Evolutionary conservation across 2,329 filamentous ascomycete genomes (phyloP).

Genomic region (Aspergillus sp.): DNA sequence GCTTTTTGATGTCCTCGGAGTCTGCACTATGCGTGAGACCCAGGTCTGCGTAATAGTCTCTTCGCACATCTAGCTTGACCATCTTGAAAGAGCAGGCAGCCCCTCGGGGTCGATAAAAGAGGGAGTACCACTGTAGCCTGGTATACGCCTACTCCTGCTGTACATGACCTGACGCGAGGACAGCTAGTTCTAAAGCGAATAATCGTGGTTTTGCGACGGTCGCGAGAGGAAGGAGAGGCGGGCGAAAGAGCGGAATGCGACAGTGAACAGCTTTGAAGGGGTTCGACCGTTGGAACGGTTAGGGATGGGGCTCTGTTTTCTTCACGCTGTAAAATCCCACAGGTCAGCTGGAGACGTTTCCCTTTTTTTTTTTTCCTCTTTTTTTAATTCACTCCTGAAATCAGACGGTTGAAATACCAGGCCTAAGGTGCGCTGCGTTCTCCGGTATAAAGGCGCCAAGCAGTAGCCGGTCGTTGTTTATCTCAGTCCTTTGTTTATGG

Average conservation of each 20-base stretch:
- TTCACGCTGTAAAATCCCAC: not conserved
- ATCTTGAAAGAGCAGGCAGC: constrained; percentile 47
- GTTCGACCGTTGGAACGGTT: not conserved
- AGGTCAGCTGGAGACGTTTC: not conserved
- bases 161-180: constrained; percentile 22
- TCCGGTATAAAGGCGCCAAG: not conserved
- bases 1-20: constrained; percentile 76
- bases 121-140: constrained; percentile 12
- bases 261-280: not conserved
- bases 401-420: not conserved
- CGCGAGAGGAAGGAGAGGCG: not conserved
- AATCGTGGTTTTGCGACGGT: not conserved
- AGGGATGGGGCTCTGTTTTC: too few relatives aligned
- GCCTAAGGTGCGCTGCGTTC: not conserved
- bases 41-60: constrained; percentile 84
- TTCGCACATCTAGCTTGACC: constrained; percentile 66
- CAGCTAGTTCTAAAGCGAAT: not conserved
- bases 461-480: not conserved
- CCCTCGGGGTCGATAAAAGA: constrained; percentile 8
- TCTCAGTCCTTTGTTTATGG: not conserved
- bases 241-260: not conserved
- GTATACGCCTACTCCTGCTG: constrained; percentile 14
- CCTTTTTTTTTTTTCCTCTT: not conserved
- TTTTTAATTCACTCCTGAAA: too few relatives aligned
- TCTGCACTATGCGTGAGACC: constrained; percentile 68